phyloP scores from a whole-genome alignment of 192 early-diverging fungal species.

The Mortierella claussenii region DNA sequence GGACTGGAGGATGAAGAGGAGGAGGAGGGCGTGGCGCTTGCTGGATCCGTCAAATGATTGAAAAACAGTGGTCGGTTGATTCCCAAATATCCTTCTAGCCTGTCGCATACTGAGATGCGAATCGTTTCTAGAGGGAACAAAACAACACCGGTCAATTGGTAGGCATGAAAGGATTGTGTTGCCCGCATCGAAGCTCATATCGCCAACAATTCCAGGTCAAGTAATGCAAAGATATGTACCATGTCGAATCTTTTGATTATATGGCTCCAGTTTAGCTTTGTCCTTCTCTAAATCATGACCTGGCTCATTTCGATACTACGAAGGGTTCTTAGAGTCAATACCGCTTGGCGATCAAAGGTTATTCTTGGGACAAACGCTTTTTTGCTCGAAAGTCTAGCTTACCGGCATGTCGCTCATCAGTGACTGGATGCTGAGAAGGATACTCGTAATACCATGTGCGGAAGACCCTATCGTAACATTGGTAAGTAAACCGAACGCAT shows the following conservation, averaged over 20 bases:
- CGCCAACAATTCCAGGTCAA: too few species aligned
- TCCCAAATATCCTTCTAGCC: slow-evolving; percentile 60
- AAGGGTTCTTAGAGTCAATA: too few species aligned
- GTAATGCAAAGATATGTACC: slow-evolving; percentile 47
- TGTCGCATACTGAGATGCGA: slow-evolving; percentile 67
- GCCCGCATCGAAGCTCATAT: neutral
- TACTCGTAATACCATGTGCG: slow-evolving; percentile 69
- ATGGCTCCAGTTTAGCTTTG: slow-evolving; percentile 56
- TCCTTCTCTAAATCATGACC: slow-evolving; percentile 63
- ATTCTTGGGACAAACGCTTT: too few species aligned
- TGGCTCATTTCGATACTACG: slow-evolving; percentile 70
- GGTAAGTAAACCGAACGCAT: neutral
- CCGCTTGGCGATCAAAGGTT: too few species aligned
- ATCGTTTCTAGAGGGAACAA: slow-evolving; percentile 63
- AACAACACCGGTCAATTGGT: too few species aligned
- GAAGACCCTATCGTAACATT: slow-evolving; percentile 46
- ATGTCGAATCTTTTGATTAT: slow-evolving; percentile 72
- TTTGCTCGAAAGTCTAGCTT: too few species aligned
- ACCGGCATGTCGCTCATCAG: slow-evolving; percentile 67
- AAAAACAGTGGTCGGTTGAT: slow-evolving; percentile 32
- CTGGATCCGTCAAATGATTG: slow-evolving; percentile 8
- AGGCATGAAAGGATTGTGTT: neutral
- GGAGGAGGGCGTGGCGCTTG: slow-evolving; percentile 15
- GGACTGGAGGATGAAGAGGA: slow-evolving; percentile 25
- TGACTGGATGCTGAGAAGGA: slow-evolving; percentile 70